A percentile compares a stretch with the other conserved stretches of the same genome.
Conservation (phyloP, 1,139 yeast species). For the Saccharomyces hybrid region DNA sequence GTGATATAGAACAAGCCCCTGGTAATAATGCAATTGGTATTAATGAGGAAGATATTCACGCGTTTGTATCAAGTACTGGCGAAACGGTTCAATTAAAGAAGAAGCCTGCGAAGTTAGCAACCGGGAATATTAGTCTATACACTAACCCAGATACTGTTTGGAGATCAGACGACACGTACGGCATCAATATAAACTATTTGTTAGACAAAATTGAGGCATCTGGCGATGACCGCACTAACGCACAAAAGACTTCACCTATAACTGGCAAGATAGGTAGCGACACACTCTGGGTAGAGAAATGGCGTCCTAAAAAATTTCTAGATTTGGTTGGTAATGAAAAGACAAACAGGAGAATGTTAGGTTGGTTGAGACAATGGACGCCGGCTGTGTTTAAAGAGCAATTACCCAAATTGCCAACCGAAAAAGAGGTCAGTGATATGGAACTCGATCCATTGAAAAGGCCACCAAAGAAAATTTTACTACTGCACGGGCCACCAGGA, state of each 20-base stretch:
- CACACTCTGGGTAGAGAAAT: constrained; percentile 69
- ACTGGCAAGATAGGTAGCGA: constrained; percentile 4
- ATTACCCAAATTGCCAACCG: constrained; percentile 17
- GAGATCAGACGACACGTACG: constrained; percentile 31
- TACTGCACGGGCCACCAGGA: constrained; percentile 91
- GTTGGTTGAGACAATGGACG: constrained; percentile 83
- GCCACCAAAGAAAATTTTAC: constrained; percentile 61
- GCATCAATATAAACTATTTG: constrained; percentile 34
- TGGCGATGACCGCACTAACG: not conserved
- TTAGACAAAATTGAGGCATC: constrained; percentile 29
- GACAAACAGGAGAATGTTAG: constrained; percentile 60
- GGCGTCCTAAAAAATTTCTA: constrained; percentile 66
- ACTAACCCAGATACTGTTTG: constrained; percentile 10
- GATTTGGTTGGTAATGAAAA: constrained; percentile 78
- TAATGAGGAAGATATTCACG: not conserved
- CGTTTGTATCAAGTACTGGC: not conserved
- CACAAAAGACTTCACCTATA: not conserved
- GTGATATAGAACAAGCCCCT: not conserved
- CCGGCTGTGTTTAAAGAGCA: constrained; percentile 51
- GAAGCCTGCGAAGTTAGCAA: not conserved
- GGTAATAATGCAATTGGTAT: not conserved
- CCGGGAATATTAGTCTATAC: not conserved
- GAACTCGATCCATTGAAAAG: constrained; percentile 52
- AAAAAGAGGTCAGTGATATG: constrained; percentile 7
- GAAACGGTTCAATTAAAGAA: not conserved